phyloP scores from a whole-genome alignment of 768 basidiomycete species.

The Podaxis sp. region DNA sequence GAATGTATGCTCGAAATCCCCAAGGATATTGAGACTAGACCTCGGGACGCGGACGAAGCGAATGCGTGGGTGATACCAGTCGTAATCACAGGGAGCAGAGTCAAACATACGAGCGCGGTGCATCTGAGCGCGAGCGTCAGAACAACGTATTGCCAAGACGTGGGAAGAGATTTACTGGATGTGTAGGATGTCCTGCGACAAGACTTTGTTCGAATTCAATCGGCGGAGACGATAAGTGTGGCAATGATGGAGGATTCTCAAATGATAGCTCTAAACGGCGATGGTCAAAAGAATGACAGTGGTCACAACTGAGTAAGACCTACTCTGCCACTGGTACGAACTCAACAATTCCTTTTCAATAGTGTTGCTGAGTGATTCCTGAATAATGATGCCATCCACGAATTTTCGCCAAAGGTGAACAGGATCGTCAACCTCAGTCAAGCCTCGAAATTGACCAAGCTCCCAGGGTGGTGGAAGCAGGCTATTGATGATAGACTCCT shows the following conservation, averaged over 20 bases:
- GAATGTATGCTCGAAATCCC: conserved; percentile 37
- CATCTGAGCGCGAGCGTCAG: conserved; percentile 36
- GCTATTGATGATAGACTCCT: conserved; percentile 28
- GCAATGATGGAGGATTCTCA: conserved; percentile 39
- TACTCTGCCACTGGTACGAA: conserved; percentile 45
- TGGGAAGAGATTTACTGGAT: conserved; percentile 38
- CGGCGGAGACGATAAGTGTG: conserved; percentile 36
- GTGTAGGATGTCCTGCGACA: conserved; percentile 58
- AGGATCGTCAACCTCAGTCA: conserved; percentile 31
- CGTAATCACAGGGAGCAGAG: conserved; percentile 33
- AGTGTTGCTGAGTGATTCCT: conserved; percentile 27
- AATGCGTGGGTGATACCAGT: conserved; percentile 55
- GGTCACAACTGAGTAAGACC: conserved; percentile 11
- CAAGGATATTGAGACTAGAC: conserved; percentile 35
- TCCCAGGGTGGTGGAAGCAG: conserved; percentile 39
- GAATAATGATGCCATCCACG: conserved; percentile 33
- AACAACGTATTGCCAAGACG: neutral
- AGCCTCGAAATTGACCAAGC: conserved; percentile 24
- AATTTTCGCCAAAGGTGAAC: conserved; percentile 41
- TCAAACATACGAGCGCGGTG: conserved; percentile 48
- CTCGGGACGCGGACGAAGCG: conserved; percentile 44
- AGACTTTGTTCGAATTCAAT: conserved; percentile 61
- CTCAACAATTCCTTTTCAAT: conserved; percentile 43
- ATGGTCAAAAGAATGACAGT: neutral
- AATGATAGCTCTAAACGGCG: conserved; percentile 34